Conservation (phyloP, 2,329 filamentous ascomycete genomes). For the Exserohilum turcica region DNA sequence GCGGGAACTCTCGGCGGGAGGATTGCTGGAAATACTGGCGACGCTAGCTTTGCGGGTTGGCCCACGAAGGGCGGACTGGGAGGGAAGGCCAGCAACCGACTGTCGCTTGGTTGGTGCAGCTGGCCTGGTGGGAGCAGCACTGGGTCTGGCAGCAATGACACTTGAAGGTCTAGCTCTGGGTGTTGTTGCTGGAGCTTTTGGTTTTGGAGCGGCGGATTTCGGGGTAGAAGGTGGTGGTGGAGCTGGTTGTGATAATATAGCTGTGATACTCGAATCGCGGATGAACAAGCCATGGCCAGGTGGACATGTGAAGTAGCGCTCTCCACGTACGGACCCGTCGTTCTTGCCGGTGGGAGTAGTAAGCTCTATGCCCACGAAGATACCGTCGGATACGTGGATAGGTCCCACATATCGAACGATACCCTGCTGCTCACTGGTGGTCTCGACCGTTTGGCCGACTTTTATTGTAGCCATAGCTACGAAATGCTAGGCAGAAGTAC, state of each 20-base stretch:
- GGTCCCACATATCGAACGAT: conserved; percentile 79
- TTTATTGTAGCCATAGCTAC: conserved; percentile 36
- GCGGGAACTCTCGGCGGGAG: conserved; percentile 10
- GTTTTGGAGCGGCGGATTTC: conserved; percentile 12
- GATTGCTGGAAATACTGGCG: conserved; percentile 19
- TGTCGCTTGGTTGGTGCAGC: conserved; percentile 27
- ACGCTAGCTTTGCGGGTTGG: conserved; percentile 29
- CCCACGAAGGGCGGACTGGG: conserved; percentile 13
- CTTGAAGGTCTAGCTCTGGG: conserved; percentile 33
- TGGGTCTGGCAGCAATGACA: conserved; percentile 20
- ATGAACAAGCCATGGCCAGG: conserved; percentile 82
- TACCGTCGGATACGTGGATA: conserved; percentile 80
- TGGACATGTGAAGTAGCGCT: conserved; percentile 84
- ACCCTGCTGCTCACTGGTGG: conserved; percentile 77
- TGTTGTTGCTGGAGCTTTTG: conserved; percentile 19
- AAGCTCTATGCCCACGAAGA: conserved; percentile 90
- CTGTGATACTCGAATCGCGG: conserved; percentile 69
- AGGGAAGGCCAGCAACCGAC: conserved; percentile 24
- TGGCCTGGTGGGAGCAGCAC: conserved; percentile 13
- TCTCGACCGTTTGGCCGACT: conserved; percentile 74
- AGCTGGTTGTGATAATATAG: conserved; percentile 52
- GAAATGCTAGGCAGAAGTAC: conserved; percentile 6
- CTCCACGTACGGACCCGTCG: conserved; percentile 85
- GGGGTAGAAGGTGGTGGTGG: conserved; percentile 40
- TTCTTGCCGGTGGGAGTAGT: conserved; percentile 86